Base-by-base conservation (phyloP, 2,329 filamentous ascomycete genomes). In the Colletotrichum tanaceti region DNA sequence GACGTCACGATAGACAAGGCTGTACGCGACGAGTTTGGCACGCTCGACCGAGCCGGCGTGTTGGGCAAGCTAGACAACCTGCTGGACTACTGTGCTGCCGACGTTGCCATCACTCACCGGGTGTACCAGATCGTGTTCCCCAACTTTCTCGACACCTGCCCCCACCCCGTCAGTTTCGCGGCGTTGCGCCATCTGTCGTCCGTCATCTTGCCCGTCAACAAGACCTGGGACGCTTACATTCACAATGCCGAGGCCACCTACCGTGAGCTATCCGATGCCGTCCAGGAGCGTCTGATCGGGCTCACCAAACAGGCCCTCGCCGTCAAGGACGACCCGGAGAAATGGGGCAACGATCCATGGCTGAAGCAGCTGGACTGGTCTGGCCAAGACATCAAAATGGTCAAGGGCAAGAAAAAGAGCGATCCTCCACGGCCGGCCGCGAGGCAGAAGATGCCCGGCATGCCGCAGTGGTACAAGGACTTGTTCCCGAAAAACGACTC, bases 151-250 rank as follows among this genome's bases (percentile, higher is more conserved):
- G 85, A 93, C 52, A 93, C 92, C 32, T 99, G 96, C 76, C 96
- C 96, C 0, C 97, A 99, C 79, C 96, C 96, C 0, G 96, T 99
- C 75, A 98, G 94, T 80, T 99, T 99, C 75, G 95, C 93, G 2
- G 96, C 96, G 2, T 84, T 99, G 20, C 88, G 96, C 18, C 96
- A 98, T 77, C 85, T 99, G n/a, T 94, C 94, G 0, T 91, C 94
- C 0, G 94, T 97, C 71, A 97, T 98, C 55, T 83, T 99, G 9
- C 96, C 96, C 0, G 92, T 98, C 52, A 89, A 98, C 77, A 88
- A 91, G 74, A 90, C 91, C 0, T 99, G 97, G 97, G 88, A 95
- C 69, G 83, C 88, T 1, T 99, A 99, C 76, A 85, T 98, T 52
- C 82, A 86, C 13, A 95, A 92, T 67, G 91, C 96, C 0, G 96